A percentile compares a stretch with the other conserved stretches of the same genome.
phyloP scores from a whole-genome alignment of 1,139 yeast species.

The Yamadazyma triangularis region DNA sequence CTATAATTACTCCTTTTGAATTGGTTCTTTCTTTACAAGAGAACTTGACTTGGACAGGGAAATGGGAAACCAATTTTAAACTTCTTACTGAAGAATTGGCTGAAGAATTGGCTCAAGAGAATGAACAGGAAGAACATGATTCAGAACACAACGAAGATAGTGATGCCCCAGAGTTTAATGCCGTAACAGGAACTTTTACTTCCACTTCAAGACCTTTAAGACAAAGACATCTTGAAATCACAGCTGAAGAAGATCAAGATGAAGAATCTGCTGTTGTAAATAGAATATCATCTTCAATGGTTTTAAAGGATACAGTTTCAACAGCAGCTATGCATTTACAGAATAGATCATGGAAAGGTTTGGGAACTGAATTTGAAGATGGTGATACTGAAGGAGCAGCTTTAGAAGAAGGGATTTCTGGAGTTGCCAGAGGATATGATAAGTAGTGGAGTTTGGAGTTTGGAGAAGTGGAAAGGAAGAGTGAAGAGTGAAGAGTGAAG shows the following conservation, averaged over 20 bases:
- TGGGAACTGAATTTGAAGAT: slow-evolving; percentile 73
- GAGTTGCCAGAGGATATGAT: slow-evolving; percentile 84
- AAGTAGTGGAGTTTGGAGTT: too few species aligned
- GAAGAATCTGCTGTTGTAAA: slow-evolving; percentile 43
- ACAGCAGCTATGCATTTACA: slow-evolving; percentile 82
- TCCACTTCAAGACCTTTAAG: slow-evolving; percentile 73
- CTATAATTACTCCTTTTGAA: slow-evolving; percentile 92
- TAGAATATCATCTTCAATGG: slow-evolving; percentile 55
- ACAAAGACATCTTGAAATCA: slow-evolving; percentile 58
- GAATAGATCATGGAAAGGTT: slow-evolving; percentile 78
- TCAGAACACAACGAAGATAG: slow-evolving; percentile 37
- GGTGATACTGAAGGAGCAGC: slow-evolving; percentile 60
- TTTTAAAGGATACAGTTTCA: slow-evolving; percentile 75
- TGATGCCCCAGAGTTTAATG: slow-evolving; percentile 80
- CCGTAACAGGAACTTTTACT: slow-evolving; percentile 77
- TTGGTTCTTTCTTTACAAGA: slow-evolving; percentile 71
- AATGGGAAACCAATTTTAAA: slow-evolving; percentile 83
- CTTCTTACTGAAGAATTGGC: slow-evolving; percentile 23
- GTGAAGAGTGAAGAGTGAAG: too few species aligned
- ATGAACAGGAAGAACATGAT: slow-evolving; percentile 12
- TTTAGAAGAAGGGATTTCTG: slow-evolving; percentile 77
- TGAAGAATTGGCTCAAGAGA: slow-evolving; percentile 18
- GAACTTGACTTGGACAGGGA: slow-evolving; percentile 83
- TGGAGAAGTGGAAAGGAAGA: too few species aligned
- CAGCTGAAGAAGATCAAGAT: slow-evolving; percentile 18